Conservation (phyloP, 2,329 filamentous ascomycete species). For the Graphilbum sp. region DNA sequence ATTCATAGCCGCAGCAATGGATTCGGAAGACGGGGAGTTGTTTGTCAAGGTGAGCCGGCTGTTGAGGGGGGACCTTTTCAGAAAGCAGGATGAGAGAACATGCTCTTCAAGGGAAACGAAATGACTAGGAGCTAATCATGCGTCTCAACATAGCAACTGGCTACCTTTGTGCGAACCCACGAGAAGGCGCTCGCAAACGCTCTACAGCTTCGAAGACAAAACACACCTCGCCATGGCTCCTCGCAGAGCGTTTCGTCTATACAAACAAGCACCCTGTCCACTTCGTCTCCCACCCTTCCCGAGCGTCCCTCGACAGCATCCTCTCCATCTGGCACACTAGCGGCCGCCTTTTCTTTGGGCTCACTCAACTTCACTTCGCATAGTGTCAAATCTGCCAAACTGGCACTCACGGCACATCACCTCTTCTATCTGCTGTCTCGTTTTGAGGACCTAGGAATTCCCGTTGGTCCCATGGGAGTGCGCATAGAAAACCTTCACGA, state of each 20-base stretch:
- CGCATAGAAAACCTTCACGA: conserved; percentile 88
- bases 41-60: conserved; percentile 56
- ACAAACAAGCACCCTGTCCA: conserved; percentile 24
- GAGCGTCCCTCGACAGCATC: conserved; percentile 48
- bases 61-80: too few relatives aligned
- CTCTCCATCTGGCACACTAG: conserved; percentile 58
- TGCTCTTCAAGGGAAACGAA: too few relatives aligned
- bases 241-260: conserved; percentile 48
- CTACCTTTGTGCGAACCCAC: conserved; percentile 89
- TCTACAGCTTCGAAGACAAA: conserved; percentile 66
- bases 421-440: conserved; percentile 91
- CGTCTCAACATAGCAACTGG: conserved; percentile 56
- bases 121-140: not conserved
- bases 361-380: conserved; percentile 73
- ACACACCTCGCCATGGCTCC: conserved; percentile 49
- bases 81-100: too few relatives aligned
- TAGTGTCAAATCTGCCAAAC: conserved; percentile 72
- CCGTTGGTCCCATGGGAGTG: conserved; percentile 91
- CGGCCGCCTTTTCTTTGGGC: conserved; percentile 74
- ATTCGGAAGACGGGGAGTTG: conserved; percentile 77
- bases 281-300: conserved; percentile 36
- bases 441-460: conserved; percentile 82
- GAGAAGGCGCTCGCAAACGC: conserved; percentile 96
- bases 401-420: conserved; percentile 88
- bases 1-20: conserved; percentile 45